Evolutionary conservation across 495 filamentous ascomycete species (phyloP).

Genomic region (Trichoderma reesei): DNA sequence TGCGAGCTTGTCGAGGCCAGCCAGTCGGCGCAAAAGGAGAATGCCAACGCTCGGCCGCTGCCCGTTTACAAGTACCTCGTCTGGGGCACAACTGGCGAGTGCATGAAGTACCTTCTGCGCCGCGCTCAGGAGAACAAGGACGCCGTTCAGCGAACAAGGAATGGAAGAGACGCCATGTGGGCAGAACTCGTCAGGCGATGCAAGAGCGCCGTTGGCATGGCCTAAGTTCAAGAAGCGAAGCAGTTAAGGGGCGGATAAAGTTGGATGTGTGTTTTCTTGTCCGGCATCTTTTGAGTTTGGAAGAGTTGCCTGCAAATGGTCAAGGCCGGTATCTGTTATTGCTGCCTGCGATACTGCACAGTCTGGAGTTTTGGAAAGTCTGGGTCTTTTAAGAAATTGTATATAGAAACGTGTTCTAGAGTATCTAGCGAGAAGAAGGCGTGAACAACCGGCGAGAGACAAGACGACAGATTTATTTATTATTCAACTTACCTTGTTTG

Average conservation of each 20-base stretch:
- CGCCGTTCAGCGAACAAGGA: slow-evolving; percentile 66
- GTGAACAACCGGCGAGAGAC: background rate
- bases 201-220: slow-evolving; percentile 32
- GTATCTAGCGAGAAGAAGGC: background rate
- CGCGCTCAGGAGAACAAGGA: slow-evolving; percentile 88
- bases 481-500: background rate
- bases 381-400: background rate
- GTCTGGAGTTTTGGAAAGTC: background rate
- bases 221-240: slow-evolving; percentile 8
- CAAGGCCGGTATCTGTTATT: background rate
- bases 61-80: slow-evolving; percentile 81
- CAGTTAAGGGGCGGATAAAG: background rate
- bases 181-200: slow-evolving; percentile 58
- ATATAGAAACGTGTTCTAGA: background rate
- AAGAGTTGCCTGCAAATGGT: no score
- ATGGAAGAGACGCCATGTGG: slow-evolving; percentile 65
- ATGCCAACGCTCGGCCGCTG: slow-evolving; percentile 30
- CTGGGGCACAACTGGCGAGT: slow-evolving; percentile 87
- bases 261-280: background rate
- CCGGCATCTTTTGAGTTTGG: no score
- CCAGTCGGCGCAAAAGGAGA: slow-evolving; percentile 13
- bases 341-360: background rate
- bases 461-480: background rate
- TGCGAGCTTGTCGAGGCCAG: slow-evolving; percentile 62
- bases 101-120: slow-evolving; percentile 82